These are phyloP conservation scores for Rhizopogon salebrosus DNA, from an alignment of 768 basidiomycete genomes.

Conservation along the genomic window DNA sequence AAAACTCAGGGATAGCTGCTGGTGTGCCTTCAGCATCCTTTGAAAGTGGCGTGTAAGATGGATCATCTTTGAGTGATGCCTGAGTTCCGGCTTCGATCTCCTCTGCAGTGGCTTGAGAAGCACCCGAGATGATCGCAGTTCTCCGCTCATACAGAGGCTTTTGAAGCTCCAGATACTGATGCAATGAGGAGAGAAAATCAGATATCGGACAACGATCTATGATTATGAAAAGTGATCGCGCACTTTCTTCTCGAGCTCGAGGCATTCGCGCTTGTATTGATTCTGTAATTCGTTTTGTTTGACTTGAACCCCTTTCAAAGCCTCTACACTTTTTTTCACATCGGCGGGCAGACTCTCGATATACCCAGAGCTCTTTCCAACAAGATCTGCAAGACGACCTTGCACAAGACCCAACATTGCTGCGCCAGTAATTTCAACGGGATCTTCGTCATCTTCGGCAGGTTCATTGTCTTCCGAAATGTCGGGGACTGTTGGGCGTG, in stretches of 20 bases:
- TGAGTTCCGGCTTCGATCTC: slow-evolving; percentile 82
- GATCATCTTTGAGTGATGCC: slow-evolving; percentile 70
- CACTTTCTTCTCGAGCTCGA: slow-evolving; percentile 95
- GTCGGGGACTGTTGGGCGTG: slow-evolving; percentile 84
- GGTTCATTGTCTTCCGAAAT: slow-evolving; percentile 79
- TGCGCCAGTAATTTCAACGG: slow-evolving; percentile 37
- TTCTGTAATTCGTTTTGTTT: slow-evolving; percentile 89
- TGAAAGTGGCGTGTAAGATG: slow-evolving; percentile 58
- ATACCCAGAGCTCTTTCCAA: slow-evolving; percentile 93
- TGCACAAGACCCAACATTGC: slow-evolving; percentile 86
- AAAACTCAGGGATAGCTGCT: slow-evolving; percentile 83
- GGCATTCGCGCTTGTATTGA: slow-evolving; percentile 88
- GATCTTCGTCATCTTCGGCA: slow-evolving; percentile 47
- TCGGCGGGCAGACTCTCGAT: slow-evolving; percentile 81
- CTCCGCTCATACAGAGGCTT: slow-evolving; percentile 87
- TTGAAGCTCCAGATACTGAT: slow-evolving; percentile 68
- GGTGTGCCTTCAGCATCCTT: slow-evolving; percentile 40
- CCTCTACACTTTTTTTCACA: slow-evolving; percentile 83
- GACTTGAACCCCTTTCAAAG: slow-evolving; percentile 88
- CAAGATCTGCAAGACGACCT: slow-evolving; percentile 74
- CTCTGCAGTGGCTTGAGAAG: slow-evolving; percentile 63
- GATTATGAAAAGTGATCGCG: slow-evolving; percentile 16
- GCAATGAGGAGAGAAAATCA: slow-evolving; percentile 4
- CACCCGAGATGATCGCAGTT: slow-evolving; percentile 75
- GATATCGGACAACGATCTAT: slow-evolving; percentile 10